Base-by-base conservation (phyloP, 306 rosid genomes). In the Inga oerstediana region DNA sequence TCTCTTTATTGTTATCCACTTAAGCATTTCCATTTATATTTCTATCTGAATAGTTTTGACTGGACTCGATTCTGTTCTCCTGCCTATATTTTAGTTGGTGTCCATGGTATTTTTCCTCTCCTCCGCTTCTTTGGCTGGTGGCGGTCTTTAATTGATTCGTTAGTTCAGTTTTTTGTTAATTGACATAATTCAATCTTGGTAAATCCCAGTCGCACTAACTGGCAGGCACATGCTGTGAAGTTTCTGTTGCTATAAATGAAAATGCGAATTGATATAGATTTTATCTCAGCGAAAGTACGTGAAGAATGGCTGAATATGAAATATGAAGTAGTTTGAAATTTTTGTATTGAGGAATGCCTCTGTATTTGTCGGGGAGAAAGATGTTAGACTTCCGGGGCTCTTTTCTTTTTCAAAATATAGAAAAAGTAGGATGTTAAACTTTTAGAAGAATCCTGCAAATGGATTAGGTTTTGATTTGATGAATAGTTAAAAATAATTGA, bases 211-310 rank as follows among this genome's bases (percentile, higher is more conserved):
- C 58, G 11, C 64, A 79, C 30, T 75, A 20, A 81, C 82, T 70
- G 74, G 81, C 67, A 17, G 83, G 82, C 80, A 45, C 75, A 54
- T 73, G 77, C 48, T 65, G 51, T 77, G 68, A 76, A 79, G 80
- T 39, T 62, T 52, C 12, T 49, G 68, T 39, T 17, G 81, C 72
- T 80, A 51, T 73, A 43, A 65, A 77, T 83, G 73, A 66, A 48
- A 80, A 68, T 77, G 77, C 54, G 68, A 62, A 11, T 85, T 76
- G 54, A 27, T 48, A 43, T 45, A 72, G n/a, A 64, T 62, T 69
- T 75, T 70, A 3, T 75, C 10, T 20, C 30, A 59, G 81, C 12
- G 78, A 3, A 48, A 80, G 24, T n/a, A 7, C 62, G 41, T 48
- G 67, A 44, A 27, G 72, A 76, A 69, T 78, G 52, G 4, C 37